Conservation (phyloP, 306 rosid species). For the Cicer arietinum region DNA sequence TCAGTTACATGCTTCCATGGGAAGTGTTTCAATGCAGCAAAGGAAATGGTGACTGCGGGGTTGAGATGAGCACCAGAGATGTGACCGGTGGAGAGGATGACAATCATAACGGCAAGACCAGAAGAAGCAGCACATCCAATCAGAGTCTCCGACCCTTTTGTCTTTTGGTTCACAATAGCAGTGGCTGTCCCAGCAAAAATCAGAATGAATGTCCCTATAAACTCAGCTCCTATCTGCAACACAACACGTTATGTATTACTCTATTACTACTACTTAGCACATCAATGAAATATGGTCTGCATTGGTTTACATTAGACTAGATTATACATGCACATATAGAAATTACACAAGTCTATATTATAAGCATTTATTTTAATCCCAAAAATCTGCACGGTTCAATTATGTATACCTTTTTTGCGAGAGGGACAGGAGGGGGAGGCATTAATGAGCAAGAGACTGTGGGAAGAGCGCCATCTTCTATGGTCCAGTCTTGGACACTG, state of each 20-base stretch:
- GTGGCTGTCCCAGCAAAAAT: conserved; percentile 77
- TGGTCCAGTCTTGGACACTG: conserved; percentile 57
- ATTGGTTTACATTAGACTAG: conserved; percentile 1
- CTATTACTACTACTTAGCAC: neutral
- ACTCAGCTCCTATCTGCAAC: conserved; percentile 88
- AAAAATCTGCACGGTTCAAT: neutral
- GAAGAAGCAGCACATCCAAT: conserved; percentile 75
- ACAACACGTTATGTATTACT: neutral
- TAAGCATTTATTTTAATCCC: neutral
- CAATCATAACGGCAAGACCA: conserved; percentile 84
- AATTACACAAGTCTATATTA: neutral
- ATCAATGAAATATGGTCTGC: neutral
- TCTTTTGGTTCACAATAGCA: conserved; percentile 82
- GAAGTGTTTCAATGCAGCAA: conserved; percentile 88
- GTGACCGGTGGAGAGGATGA: conserved; percentile 80
- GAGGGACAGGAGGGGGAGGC: conserved; percentile 68
- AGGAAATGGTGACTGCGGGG: conserved; percentile 84
- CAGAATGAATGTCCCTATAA: conserved; percentile 75
- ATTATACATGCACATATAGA: neutral
- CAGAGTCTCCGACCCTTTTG: conserved; percentile 65
- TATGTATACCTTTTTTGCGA: conserved; percentile 67
- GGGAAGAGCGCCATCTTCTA: conserved; percentile 74
- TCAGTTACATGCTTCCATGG: conserved; percentile 74
- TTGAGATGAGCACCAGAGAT: conserved; percentile 96
- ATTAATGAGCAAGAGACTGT: conserved; percentile 62